Base-by-base conservation (phyloP, 805 yeast genomes). In the Clavispora carvajalis region DNA sequence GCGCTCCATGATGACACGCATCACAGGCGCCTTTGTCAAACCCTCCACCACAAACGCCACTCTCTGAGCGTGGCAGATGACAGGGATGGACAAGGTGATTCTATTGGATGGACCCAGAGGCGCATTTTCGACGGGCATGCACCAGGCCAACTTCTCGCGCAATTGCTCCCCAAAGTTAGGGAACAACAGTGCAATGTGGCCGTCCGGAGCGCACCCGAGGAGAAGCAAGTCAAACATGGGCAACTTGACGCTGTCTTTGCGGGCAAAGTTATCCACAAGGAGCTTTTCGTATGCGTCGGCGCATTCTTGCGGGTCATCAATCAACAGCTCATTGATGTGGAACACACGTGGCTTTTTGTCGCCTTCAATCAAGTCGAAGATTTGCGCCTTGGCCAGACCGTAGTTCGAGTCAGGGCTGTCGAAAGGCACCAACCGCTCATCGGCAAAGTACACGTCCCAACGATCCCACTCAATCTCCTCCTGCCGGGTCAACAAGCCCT, bases 171-270 rank as follows among this genome's bases (percentile, higher is more conserved):
- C 73, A 56, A 86, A 93, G 58, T 84, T 83, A 17, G 99, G 99
- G 71, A 91, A 91, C 41, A 91, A 74, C n/a, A 95, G 88, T 38
- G 96, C 96, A 57, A 88, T 86, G 62, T 91, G 99, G 17, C 99
- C 99, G 62, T 91, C 99, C 3, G 98, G 98, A 1, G 99, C 99
- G 71, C 98, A 91, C 19, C 99, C 99, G 44, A 93, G 72, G 49
- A 93, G 69, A 47, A 93, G 76, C 39, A 93, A 67, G 62, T 93
- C 98, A 66, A 93, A 91, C 79, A 87, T 81, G 44, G 99, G 99
- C 46, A 91, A 74, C 65, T 90, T 89, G 41, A 93, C 99, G 13
- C 95, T 83, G 63, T 93, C 98, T 60, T 95, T 91, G 39, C 86
- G 89, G 9, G 99, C 99, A 68, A 93, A 93, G 39, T 91, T 93